These are phyloP conservation scores for Daldinia eschscholtzii DNA, from an alignment of 2,329 filamentous ascomycete species.

Conservation along the genomic window DNA sequence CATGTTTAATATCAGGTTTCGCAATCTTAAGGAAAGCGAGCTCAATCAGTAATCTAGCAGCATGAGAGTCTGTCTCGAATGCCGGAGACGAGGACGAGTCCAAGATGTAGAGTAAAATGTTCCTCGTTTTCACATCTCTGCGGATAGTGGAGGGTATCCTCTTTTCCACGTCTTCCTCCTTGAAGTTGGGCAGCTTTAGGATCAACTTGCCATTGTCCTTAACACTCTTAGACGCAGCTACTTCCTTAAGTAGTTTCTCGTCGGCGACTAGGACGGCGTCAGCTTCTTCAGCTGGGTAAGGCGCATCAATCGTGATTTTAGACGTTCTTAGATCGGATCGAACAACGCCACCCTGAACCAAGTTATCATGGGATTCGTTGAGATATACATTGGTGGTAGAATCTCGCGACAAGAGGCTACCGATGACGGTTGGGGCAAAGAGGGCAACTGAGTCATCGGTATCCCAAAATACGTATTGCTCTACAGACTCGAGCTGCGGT, in stretches of 20 bases:
- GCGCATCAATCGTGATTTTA: conserved; percentile 84
- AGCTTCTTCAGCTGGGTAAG: conserved; percentile 83
- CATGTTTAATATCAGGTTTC: conserved; percentile 72
- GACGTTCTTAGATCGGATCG: conserved; percentile 89
- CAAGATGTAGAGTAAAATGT: conserved; percentile 78
- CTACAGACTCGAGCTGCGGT: conserved; percentile 66
- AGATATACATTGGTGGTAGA: conserved; percentile 73
- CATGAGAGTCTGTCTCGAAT: conserved; percentile 72
- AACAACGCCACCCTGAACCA: conserved; percentile 79
- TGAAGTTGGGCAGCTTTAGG: conserved; percentile 81
- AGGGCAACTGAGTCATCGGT: conserved; percentile 78
- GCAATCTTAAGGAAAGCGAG: conserved; percentile 86
- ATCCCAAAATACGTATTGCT: conserved; percentile 96
- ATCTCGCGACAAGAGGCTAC: conserved; percentile 76
- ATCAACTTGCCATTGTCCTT: conserved; percentile 80
- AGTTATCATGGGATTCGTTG: conserved; percentile 74
- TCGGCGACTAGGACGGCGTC: conserved; percentile 84
- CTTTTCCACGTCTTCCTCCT: conserved; percentile 92
- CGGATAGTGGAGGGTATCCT: conserved; percentile 78
- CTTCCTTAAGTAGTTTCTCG: conserved; percentile 81
- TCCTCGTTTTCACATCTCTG: conserved; percentile 77
- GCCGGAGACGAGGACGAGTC: conserved; percentile 77
- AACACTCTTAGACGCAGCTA: conserved; percentile 78
- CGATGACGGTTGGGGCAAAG: conserved; percentile 72
- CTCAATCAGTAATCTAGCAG: conserved; percentile 78